Base-by-base conservation (phyloP, 1,139 yeast genomes). In the Candida freyschussii region DNA sequence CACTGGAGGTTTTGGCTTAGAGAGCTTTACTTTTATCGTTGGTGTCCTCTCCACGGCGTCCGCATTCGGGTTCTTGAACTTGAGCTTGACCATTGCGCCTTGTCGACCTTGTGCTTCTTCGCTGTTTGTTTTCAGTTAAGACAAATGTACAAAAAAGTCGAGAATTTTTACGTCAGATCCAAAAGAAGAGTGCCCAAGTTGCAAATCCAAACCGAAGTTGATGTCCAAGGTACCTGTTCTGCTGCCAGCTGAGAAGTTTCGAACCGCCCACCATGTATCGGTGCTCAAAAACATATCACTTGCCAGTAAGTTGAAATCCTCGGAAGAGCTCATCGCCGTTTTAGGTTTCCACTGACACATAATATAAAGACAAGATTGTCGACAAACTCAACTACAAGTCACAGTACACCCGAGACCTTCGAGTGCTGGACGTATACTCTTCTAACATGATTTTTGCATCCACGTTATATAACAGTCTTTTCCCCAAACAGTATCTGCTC, bases 351-450 rank as follows among this genome's bases (percentile, higher is more conserved):
- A 17, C 21, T 13, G 6, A n/a, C 14, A 11, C 23, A 8, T 28
- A 23, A n/a, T 7, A 25, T 10, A 13, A 18, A 32, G 33, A 32
- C 16, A 17, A 22, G 8, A 30, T 47, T 15, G 21, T 38, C 9
- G 34, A 41, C 6, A 36, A 25, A 3, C 36, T 32, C 7, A 18
- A 15, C 15, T 43, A 42, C 20, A 14, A 30, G 10, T 29, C 30
- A 17, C 18, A 12, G 13, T 40, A 44, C 9, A 13, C 29, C 4
- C 11, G 27, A 3, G 30, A 36, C 13, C 37, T 44, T 3, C 33
- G 31, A 14, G 27, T 47, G 4, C 27, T 47, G 3, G 50, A 47
- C 16, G 42, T 40, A 3, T 46, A 47, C 18, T 30, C 50, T 5
- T 45, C 47, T 7, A 47, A 45, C 21, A 17, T 43, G 21, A 18